phyloP scores from a whole-genome alignment of 225 moss, liverwort and hornwort genomes.

The Antitrichia curtipendula region DNA sequence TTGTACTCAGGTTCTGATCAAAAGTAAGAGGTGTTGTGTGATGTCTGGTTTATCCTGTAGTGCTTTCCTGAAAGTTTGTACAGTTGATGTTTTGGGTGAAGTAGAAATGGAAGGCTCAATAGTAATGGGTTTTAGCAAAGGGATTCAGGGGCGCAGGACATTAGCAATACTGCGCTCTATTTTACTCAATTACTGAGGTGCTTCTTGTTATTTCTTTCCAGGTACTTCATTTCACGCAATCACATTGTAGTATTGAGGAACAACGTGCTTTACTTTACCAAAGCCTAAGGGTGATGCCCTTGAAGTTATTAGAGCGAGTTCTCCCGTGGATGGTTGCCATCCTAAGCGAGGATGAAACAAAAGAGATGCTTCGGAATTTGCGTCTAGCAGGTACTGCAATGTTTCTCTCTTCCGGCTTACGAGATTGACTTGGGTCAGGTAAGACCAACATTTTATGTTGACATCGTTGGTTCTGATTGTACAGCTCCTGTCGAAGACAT shows the following conservation, averaged over 20 bases:
- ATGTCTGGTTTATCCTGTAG: background rate
- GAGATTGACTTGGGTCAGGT: background rate
- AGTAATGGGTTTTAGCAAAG: background rate
- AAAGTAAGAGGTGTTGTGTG: background rate
- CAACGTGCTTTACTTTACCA: conserved; percentile 85
- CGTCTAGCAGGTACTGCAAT: conserved; percentile 64
- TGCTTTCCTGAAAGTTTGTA: background rate
- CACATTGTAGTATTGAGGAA: conserved; percentile 83
- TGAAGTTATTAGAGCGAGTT: conserved; percentile 84
- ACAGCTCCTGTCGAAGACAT: conserved; percentile 88
- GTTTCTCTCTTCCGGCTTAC: background rate
- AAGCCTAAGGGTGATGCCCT: conserved; percentile 92
- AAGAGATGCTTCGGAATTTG: conserved; percentile 93
- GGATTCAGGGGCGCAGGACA: background rate
- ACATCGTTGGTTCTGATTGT: background rate
- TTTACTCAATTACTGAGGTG: background rate
- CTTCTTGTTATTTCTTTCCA: conserved; percentile 7
- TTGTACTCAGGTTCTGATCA: background rate
- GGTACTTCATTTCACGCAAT: conserved; percentile 66
- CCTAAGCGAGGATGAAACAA: conserved; percentile 82
- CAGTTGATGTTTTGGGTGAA: background rate
- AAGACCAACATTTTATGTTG: background rate
- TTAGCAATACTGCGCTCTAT: background rate
- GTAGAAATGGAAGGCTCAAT: background rate
- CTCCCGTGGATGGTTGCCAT: conserved; percentile 90